These are phyloP conservation scores for Podospora bellae-mahoneyi DNA, from an alignment of 495 filamentous ascomycete genomes.

Conservation along the genomic window DNA sequence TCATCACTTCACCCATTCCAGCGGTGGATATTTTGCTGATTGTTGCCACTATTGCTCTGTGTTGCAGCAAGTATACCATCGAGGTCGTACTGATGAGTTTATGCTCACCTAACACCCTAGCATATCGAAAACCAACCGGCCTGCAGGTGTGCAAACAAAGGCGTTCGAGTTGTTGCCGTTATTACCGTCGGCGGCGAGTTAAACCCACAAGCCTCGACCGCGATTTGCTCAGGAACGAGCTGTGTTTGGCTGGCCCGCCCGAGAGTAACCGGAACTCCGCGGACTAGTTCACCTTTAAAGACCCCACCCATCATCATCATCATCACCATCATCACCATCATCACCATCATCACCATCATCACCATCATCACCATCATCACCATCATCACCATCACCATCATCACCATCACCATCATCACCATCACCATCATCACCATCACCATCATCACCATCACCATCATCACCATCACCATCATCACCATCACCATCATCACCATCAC, in stretches of 20 bases:
- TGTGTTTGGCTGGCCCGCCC: neutral
- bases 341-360: no score
- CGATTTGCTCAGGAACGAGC: no score
- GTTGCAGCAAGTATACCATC: no score
- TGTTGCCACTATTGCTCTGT: neutral
- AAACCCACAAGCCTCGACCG: no score
- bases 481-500: no score
- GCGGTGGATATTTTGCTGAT: neutral
- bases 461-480: no score
- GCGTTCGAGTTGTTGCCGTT: neutral
- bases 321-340: no score
- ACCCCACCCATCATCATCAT: neutral
- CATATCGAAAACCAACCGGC: neutral
- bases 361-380: no score
- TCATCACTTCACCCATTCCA: neutral
- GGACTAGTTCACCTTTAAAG: neutral
- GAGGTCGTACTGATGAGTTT: no score
- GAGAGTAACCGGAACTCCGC: neutral
- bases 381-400: neutral
- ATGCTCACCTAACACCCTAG: neutral
- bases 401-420: no score
- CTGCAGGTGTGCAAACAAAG: neutral
- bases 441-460: no score
- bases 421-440: no score
- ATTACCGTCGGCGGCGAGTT: neutral